These are phyloP conservation scores for Tolypocladium pustulatum DNA, from an alignment of 2,329 filamentous ascomycete species.

Conservation along the genomic window DNA sequence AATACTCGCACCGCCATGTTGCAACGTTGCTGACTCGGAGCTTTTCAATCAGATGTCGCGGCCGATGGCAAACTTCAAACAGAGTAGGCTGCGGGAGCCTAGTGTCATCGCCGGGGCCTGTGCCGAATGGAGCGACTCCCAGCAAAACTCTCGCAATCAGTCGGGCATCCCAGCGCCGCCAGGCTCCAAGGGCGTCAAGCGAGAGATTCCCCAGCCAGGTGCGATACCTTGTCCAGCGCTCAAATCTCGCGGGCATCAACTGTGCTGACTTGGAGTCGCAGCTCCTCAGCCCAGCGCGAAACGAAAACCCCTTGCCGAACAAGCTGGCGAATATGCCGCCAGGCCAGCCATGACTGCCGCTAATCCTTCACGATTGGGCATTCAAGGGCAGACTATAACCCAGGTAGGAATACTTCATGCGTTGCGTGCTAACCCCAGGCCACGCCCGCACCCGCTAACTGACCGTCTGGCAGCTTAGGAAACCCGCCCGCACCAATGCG, in stretches of 20 bases:
- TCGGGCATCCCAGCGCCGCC: constrained; percentile 29
- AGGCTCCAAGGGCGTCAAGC: constrained; percentile 36
- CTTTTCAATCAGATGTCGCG: constrained; percentile 1
- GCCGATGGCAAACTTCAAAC: constrained; percentile 18
- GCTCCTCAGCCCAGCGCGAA: constrained; percentile 47
- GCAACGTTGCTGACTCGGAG: background rate
- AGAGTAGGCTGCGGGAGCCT: constrained; percentile 21
- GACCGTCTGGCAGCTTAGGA: constrained; percentile 19
- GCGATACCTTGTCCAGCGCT: background rate
- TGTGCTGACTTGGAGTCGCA: constrained; percentile 18
- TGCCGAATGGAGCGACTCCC: constrained; percentile 48
- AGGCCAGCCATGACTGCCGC: constrained; percentile 10
- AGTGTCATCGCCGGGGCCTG: constrained; percentile 23
- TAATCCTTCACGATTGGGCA: constrained; percentile 26
- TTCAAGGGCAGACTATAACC: constrained; percentile 34
- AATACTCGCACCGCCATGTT: background rate
- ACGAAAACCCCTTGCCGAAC: constrained; percentile 46
- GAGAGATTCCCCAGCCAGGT: constrained; percentile 36
- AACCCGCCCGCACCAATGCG: constrained; percentile 29
- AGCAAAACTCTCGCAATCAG: constrained; percentile 44
- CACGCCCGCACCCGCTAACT: background rate
- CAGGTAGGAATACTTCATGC: constrained; percentile 14
- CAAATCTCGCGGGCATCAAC: background rate
- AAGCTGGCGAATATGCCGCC: constrained; percentile 38
- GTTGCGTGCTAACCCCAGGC: background rate